Base-by-base conservation (phyloP, 2,329 filamentous ascomycete species). In the Colletotrichum higginsianum region DNA sequence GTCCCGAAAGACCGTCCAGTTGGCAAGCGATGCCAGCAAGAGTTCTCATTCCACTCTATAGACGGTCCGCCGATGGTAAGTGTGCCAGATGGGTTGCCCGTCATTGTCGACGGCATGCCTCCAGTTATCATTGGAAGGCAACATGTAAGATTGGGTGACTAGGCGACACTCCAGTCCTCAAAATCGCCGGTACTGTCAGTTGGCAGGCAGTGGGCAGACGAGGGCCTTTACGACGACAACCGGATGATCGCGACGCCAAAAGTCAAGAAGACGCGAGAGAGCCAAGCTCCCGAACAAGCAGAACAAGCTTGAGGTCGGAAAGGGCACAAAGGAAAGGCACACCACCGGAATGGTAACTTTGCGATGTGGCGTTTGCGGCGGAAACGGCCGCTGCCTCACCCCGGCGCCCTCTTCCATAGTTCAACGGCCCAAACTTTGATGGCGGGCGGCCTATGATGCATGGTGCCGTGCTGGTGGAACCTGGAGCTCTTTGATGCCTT, bases 391-490 rank as follows among this genome's bases (percentile, higher is more conserved):
- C 57, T 60, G 40, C 21, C 40, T 44, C 55, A 35, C 52, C 30
- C 52, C 52, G 4, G 42, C 40, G 40, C 57, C 42, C 2, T 60
- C 30, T 60, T 30, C 38, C 21, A 66, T 13, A 42, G 55, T 66
- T 66, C 56, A 58, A 71, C 63, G 50, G 64, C 21, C 26, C 26
- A 50, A 66, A 42, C 47, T 49, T 46, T 35, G 18, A 53, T 35
- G 65, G 49, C 57, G 49, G 49, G 23, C 38, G 15, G 3, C 26
- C 26, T 26, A 3, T 4, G 26, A 26, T 26, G 26, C 3, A 38
- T 56, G 26, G 49, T 40, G 18, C 64, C 7, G 56, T 4, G 44
- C 42, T 56, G 60, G 60, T 56, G 55, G 63, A 46, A 67, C 63
- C 49, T 42, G 50, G 50, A 56, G 67, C 44, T 57, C 18, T 16